Evolutionary conservation across 106 monocot species (phyloP).

Genomic region (Dendrobium officinale): DNA sequence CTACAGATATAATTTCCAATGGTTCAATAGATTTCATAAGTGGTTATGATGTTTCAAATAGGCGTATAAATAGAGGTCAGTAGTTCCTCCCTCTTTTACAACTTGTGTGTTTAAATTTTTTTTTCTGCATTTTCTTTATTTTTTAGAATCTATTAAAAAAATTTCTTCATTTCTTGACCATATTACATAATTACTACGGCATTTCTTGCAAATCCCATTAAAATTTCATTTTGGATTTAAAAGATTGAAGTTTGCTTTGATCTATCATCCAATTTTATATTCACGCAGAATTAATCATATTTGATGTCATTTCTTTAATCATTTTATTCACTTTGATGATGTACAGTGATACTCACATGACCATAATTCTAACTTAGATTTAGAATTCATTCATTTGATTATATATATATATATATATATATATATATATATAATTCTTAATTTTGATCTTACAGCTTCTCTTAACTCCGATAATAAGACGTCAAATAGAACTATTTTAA

Average conservation of each 20-base stretch:
- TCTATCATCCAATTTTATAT: neutral
- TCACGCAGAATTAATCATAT: neutral
- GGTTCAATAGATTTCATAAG: slow-evolving; percentile 42
- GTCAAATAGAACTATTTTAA: no score
- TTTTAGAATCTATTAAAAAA: no score
- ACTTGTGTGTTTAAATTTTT: no score
- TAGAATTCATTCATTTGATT: neutral
- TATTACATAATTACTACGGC: neutral
- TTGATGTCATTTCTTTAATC: neutral
- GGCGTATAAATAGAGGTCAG: slow-evolving; percentile 68
- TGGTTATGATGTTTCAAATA: slow-evolving; percentile 47
- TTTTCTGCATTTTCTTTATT: no score
- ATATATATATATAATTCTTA: no score
- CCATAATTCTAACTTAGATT: neutral
- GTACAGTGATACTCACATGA: neutral
- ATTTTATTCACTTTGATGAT: neutral
- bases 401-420: neutral
- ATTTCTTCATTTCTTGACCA: no score
- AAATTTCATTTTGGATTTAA: neutral
- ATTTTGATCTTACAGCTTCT: no score
- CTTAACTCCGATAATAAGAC: no score
- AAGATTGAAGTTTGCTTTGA: neutral
- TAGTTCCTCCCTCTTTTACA: neutral
- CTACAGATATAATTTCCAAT: slow-evolving; percentile 27
- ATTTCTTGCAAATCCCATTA: neutral